A percentile compares a stretch with the other conserved stretches of the same genome.
Evolutionary conservation across 148 eudicot genomes (phyloP).

Genomic region (Arbutus unedo): DNA sequence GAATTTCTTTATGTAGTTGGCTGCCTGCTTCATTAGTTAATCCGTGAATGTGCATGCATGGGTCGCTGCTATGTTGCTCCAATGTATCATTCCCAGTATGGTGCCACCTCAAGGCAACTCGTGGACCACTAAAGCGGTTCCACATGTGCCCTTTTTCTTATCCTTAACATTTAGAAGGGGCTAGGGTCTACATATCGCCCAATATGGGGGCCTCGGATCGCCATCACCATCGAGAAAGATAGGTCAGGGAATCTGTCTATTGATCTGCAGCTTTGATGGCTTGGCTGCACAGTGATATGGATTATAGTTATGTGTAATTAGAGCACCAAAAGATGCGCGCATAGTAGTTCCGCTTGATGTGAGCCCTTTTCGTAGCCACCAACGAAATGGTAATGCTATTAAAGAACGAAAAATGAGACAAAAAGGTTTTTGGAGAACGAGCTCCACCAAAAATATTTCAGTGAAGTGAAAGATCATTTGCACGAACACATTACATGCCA

Average conservation of each 20-base stretch:
- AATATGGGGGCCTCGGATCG: neutral
- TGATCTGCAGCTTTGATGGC: neutral
- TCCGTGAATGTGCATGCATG: neutral
- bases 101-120: neutral
- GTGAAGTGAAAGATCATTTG: neutral
- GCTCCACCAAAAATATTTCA: neutral
- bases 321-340: neutral
- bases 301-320: neutral
- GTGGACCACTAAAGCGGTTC: neutral
- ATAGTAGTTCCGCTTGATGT: neutral
- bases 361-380: neutral
- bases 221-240: neutral
- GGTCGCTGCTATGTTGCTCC: neutral
- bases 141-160: neutral
- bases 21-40: neutral
- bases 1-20: neutral
- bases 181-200: neutral
- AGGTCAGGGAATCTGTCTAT: neutral
- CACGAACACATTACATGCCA: neutral
- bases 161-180: neutral
- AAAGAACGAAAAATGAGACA: neutral
- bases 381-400: neutral
- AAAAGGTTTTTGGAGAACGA: neutral
- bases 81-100: neutral
- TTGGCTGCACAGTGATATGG: neutral